Evolutionary conservation across 768 basidiomycete genomes (phyloP).

Genomic region (Amanita exitialis): DNA sequence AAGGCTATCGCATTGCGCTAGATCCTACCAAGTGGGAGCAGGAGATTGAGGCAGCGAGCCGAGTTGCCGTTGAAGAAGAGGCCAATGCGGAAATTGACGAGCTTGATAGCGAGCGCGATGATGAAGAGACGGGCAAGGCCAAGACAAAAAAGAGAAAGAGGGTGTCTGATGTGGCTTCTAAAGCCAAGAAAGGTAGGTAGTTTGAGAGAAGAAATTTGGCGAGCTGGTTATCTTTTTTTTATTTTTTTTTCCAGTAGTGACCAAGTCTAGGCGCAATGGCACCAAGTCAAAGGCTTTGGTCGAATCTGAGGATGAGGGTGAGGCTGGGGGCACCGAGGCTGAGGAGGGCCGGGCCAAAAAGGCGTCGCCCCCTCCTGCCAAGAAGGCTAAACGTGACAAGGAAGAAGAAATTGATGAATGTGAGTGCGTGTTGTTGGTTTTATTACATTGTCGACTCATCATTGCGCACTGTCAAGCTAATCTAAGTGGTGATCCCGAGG

Average conservation of each 20-base stretch:
- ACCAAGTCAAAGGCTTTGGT: slow-evolving; percentile 45
- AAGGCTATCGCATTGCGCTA: slow-evolving; percentile 63
- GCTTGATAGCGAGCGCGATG: slow-evolving; percentile 44
- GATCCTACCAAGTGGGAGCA: slow-evolving; percentile 54
- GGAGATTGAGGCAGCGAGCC: slow-evolving; percentile 18
- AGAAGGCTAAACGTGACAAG: slow-evolving; percentile 52
- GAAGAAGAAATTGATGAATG: slow-evolving; percentile 54
- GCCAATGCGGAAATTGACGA: slow-evolving; percentile 60
- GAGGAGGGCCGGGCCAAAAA: slow-evolving; percentile 46
- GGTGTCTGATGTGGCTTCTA: slow-evolving; percentile 37
- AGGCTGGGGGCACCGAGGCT: slow-evolving; percentile 36
- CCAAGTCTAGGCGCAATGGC: slow-evolving; percentile 30
- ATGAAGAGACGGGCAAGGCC: slow-evolving; percentile 27
- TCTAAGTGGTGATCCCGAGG: slow-evolving; percentile 59
- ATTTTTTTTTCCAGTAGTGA: slow-evolving; percentile 13
- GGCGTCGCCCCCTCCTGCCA: slow-evolving; percentile 44
- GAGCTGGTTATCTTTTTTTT: slow-evolving; percentile 11
- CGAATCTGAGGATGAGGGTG: slow-evolving; percentile 62
- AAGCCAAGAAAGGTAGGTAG: slow-evolving; percentile 27
- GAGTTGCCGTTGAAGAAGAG: slow-evolving; percentile 31
- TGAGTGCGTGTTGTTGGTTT: slow-evolving; percentile 15
- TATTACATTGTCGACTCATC: not conserved
- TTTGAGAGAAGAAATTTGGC: slow-evolving; percentile 16
- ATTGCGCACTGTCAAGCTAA: slow-evolving; percentile 18
- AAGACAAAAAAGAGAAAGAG: slow-evolving; percentile 45